A percentile compares a stretch with the other conserved stretches of the same genome.
These are phyloP conservation scores for Verticillium albo-atrum DNA, from an alignment of 2,329 filamentous ascomycete genomes.

Conservation along the genomic window DNA sequence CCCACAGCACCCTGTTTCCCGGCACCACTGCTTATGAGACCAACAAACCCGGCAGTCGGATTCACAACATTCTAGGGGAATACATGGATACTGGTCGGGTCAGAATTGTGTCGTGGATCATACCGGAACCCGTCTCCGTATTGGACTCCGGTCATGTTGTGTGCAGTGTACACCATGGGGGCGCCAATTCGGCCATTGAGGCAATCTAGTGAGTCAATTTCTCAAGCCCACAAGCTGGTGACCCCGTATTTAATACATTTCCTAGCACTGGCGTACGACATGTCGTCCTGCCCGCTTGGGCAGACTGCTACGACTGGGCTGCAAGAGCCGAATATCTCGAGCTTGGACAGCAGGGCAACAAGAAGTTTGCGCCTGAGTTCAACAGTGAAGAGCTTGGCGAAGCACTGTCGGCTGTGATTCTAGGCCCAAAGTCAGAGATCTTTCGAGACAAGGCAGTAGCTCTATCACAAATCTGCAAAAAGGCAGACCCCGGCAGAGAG, in stretches of 20 bases:
- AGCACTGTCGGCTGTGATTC: no score
- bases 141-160: constrained; percentile 28
- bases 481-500: no score
- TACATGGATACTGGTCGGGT: constrained; percentile 16
- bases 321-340: constrained; percentile 37
- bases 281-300: constrained; percentile 40
- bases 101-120: constrained; percentile 22
- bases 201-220: constrained; percentile 29
- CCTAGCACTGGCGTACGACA: constrained; percentile 38
- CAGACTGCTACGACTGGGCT: constrained; percentile 41
- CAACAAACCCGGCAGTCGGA: constrained; percentile 5
- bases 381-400: no score
- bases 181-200: constrained; percentile 37
- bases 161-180: constrained; percentile 33
- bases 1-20: no score
- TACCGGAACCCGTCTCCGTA: constrained; percentile 24
- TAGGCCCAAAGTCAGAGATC: no score
- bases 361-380: constrained; percentile 5
- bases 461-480: no score
- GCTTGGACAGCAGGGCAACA: constrained; percentile 25
- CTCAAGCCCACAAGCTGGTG: not conserved
- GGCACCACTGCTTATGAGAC: constrained; percentile 6
- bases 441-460: no score
- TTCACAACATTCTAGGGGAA: constrained; percentile 7
- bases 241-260: not conserved